Conservation (phyloP, 139 green algal species). For the Coelastrella sp. region DNA sequence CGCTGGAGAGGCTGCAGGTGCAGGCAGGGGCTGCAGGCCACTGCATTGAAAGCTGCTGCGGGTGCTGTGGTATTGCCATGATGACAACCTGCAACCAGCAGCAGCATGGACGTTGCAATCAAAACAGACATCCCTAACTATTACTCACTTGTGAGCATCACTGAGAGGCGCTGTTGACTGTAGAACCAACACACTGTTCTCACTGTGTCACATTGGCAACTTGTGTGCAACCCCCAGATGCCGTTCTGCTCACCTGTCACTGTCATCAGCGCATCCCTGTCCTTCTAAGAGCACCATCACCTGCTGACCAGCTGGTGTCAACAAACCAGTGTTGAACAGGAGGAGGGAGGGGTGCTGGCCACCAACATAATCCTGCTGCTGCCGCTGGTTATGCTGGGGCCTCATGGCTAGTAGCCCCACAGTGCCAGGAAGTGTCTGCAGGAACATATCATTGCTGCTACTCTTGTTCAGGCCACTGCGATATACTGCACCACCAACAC, state of each 20-base stretch:
- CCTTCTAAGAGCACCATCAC: neutral
- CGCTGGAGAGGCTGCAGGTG: neutral
- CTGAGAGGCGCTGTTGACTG: no score
- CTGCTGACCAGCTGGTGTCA: slow-evolving; percentile 22
- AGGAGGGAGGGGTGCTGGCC: no score
- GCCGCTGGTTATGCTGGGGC: neutral
- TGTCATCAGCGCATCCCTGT: no score
- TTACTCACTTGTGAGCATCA: no score
- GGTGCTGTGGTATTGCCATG: slow-evolving; percentile 8
- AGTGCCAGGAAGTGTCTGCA: neutral
- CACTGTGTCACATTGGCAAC: no score
- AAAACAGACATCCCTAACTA: no score
- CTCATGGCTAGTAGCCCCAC: neutral
- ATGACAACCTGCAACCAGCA: neutral
- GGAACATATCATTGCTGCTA: neutral
- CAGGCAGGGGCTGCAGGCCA: slow-evolving; percentile 22
- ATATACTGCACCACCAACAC: no score
- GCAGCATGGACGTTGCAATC: no score
- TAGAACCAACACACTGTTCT: no score
- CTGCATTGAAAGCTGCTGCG: neutral
- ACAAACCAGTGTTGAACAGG: slow-evolving; percentile 35
- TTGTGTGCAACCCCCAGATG: no score
- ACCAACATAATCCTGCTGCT: neutral
- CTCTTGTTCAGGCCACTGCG: no score
- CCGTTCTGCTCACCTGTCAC: no score